Evolutionary conservation across 768 basidiomycete species (phyloP).

Genomic region (Saitozyma sp.): DNA sequence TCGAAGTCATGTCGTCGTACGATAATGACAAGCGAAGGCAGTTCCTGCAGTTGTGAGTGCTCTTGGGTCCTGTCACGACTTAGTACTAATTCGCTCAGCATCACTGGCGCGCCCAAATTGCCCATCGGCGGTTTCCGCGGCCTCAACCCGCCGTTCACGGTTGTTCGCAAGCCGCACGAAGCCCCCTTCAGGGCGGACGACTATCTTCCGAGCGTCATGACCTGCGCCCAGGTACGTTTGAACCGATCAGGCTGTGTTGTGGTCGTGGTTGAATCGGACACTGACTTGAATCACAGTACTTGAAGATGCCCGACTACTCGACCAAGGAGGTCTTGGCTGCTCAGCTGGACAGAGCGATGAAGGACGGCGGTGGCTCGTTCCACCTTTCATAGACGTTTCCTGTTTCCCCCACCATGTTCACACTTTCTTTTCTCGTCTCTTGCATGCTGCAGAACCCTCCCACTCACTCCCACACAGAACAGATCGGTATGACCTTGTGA

Average conservation of each 20-base stretch:
- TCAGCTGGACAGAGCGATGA: constrained; percentile 79
- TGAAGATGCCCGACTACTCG: constrained; percentile 95
- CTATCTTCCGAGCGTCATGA: constrained; percentile 97
- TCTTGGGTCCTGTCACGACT: not conserved
- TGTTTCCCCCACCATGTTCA: too few relatives aligned
- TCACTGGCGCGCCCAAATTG: constrained; percentile 93
- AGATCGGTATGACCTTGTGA: too few relatives aligned
- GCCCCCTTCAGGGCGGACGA: constrained; percentile 86
- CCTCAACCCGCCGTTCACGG: constrained; percentile 87
- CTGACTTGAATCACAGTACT: constrained; percentile 39
- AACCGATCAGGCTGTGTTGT: not conserved
- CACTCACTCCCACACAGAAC: too few relatives aligned
- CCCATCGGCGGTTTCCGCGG: constrained; percentile 97
- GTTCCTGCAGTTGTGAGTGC: constrained; percentile 74
- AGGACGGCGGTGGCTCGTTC: constrained; percentile 95
- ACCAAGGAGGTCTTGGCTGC: constrained; percentile 79
- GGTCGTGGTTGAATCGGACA: not conserved
- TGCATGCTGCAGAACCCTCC: too few relatives aligned
- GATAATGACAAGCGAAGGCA: constrained; percentile 73
- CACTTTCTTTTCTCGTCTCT: too few relatives aligned
- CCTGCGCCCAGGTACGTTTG: constrained; percentile 63
- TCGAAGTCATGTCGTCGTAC: constrained; percentile 82
- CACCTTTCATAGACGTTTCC: constrained; percentile 71
- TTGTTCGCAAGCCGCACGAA: constrained; percentile 96
- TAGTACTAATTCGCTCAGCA: constrained; percentile 50